phyloP scores from a whole-genome alignment of 345 rosid species.

The Corchorus capsularis region DNA sequence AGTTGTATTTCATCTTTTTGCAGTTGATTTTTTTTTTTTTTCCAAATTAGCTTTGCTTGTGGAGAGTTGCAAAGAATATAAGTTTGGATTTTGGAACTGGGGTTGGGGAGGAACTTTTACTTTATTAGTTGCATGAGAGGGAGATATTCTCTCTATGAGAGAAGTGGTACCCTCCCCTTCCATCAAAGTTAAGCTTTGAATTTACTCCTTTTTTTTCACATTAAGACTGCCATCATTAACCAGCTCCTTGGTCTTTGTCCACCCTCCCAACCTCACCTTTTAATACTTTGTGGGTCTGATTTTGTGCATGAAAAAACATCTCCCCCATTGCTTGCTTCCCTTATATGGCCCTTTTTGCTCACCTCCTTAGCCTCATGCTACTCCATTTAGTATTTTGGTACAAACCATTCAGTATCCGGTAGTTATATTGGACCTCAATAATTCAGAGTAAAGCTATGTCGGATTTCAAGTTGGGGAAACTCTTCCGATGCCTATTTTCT shows the following conservation, averaged over 20 bases:
- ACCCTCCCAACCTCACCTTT: conserved; percentile 18
- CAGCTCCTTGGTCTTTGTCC: conserved; percentile 19
- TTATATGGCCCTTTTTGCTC: not conserved
- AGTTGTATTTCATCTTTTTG: conserved; percentile 33
- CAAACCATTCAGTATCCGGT: no score
- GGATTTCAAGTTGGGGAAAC: no score
- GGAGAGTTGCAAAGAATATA: conserved; percentile 52
- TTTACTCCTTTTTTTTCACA: conserved; percentile 17
- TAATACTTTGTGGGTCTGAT: conserved; percentile 25
- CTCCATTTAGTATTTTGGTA: not conserved
- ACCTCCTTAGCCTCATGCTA: not conserved
- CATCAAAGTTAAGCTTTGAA: conserved; percentile 34
- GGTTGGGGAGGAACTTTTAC: conserved; percentile 29
- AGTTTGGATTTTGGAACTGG: not conserved
- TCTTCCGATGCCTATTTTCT: no score
- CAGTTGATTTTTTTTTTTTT: conserved; percentile 18
- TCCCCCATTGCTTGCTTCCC: not conserved
- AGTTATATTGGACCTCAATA: no score
- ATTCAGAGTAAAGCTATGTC: no score
- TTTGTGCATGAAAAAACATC: conserved; percentile 9
- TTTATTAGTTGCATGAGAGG: conserved; percentile 38
- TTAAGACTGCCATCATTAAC: conserved; percentile 30
- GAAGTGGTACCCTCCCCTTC: not conserved
- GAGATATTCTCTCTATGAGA: not conserved
- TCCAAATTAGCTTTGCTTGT: conserved; percentile 53